Evolutionary conservation across 257 asterid species (phyloP).

Genomic region (Henckelia pumila): DNA sequence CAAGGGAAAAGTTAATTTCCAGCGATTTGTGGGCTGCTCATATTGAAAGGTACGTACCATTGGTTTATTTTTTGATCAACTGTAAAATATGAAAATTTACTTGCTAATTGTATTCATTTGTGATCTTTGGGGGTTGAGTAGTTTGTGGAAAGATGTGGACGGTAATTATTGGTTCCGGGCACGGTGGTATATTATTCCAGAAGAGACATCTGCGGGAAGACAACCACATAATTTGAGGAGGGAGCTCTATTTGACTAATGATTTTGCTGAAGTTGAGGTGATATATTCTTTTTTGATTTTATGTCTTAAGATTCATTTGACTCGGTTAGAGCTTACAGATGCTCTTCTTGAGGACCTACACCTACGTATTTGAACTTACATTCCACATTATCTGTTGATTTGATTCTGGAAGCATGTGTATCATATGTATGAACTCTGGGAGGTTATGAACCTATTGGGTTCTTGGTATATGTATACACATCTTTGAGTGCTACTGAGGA

Average conservation of each 20-base stretch:
- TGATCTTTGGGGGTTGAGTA: no score
- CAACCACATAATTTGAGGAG: constrained; percentile 90
- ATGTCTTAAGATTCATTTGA: not conserved
- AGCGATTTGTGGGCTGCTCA: no score
- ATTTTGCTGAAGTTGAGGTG: constrained; percentile 82
- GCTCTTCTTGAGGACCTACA: not conserved
- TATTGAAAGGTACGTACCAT: no score
- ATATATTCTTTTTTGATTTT: constrained; percentile 18
- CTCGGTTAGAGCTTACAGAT: constrained; percentile 2
- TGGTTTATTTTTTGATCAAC: no score
- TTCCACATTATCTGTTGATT: not conserved
- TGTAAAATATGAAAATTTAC: no score
- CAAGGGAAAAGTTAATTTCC: no score
- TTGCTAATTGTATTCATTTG: no score
- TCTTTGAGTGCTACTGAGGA: not conserved
- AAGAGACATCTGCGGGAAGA: constrained; percentile 79
- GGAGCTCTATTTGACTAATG: constrained; percentile 81
- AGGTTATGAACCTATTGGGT: not conserved
- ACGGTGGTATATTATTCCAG: no score
- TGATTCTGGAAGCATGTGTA: constrained; percentile 16
- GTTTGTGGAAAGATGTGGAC: no score
- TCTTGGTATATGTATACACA: not conserved
- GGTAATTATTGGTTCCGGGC: no score
- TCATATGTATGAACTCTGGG: not conserved
- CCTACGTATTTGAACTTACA: not conserved